Conservation (phyloP, 345 rosid species). For the Jatropha curcas region DNA sequence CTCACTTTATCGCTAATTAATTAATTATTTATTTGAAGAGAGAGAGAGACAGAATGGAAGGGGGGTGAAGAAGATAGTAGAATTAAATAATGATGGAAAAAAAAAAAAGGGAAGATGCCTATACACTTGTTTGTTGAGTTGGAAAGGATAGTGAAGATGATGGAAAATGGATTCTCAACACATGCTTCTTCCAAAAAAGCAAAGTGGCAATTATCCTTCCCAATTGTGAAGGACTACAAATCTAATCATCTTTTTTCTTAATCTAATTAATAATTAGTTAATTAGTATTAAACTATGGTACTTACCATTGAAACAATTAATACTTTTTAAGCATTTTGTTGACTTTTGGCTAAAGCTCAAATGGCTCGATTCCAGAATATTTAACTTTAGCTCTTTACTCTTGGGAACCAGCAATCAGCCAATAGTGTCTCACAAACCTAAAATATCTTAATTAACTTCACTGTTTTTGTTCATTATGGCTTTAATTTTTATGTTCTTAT, state of each 20-base stretch:
- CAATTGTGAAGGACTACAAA: conserved; percentile 38
- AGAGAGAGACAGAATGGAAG: no score
- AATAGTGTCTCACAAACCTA: not conserved
- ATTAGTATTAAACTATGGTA: not conserved
- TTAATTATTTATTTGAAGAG: no score
- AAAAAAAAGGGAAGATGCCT: conserved; percentile 22
- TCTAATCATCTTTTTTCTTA: conserved; percentile 19
- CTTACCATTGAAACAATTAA: not conserved
- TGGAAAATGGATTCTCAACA: conserved; percentile 37
- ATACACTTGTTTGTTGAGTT: conserved; percentile 23
- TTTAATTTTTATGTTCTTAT: no score
- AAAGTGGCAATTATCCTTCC: conserved; percentile 37
- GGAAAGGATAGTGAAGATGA: conserved; percentile 38
- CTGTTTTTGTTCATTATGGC: no score
- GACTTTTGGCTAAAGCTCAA: not conserved
- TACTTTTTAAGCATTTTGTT: conserved; percentile 11
- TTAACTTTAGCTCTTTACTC: conserved; percentile 11
- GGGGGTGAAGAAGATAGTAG: not conserved
- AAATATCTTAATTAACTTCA: no score
- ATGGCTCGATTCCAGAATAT: conserved; percentile 4
- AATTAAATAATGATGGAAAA: not conserved
- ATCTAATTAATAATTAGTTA: not conserved
- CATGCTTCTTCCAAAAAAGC: conserved; percentile 38
- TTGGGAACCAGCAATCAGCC: not conserved
- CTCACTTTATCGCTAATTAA: no score